A percentile compares a stretch with the other conserved stretches of the same genome.
phyloP scores from a whole-genome alignment of 2,329 filamentous ascomycete genomes.

The Xylariaceae sp. region DNA sequence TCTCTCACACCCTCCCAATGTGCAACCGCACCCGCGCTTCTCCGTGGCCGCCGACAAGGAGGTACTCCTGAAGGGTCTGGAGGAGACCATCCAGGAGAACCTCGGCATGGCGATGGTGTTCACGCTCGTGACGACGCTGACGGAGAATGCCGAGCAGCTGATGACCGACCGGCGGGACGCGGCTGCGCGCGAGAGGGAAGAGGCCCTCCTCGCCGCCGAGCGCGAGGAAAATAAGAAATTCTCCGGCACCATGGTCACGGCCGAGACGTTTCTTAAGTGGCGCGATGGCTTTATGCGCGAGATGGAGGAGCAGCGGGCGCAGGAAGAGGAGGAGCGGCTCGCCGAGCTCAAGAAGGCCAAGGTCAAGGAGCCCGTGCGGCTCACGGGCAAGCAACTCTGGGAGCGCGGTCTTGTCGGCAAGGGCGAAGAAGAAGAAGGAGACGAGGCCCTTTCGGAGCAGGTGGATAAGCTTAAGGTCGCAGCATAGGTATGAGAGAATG shows the following conservation, averaged over 20 bases:
- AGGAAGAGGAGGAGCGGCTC: constrained; percentile 68
- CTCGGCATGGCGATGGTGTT: constrained; percentile 98
- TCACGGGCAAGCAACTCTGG: constrained; percentile 74
- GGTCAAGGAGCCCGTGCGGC: constrained; percentile 66
- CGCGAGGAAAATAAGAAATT: constrained; percentile 96
- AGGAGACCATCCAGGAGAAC: constrained; percentile 80
- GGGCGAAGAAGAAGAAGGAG: constrained; percentile 62
- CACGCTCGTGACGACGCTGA: constrained; percentile 78
- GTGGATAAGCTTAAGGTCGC: constrained; percentile 69
- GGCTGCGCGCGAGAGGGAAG: constrained; percentile 53
- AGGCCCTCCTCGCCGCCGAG: constrained; percentile 57
- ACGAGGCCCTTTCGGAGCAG: constrained; percentile 50
- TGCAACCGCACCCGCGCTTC: constrained; percentile 65
- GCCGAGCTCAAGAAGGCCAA: constrained; percentile 78
- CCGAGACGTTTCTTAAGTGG: constrained; percentile 81
- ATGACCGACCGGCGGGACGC: constrained; percentile 67
- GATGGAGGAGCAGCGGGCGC: constrained; percentile 66
- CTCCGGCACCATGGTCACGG: constrained; percentile 82
- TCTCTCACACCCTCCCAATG: constrained; percentile 67
- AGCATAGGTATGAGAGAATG: constrained; percentile 34
- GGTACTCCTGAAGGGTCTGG: constrained; percentile 63
- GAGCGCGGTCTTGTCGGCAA: constrained; percentile 66
- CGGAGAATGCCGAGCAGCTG: constrained; percentile 84
- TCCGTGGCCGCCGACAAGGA: constrained; percentile 76
- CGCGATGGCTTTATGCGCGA: constrained; percentile 70